Base-by-base conservation (phyloP, 2,329 filamentous ascomycete genomes). In the Penicillium sp. region DNA sequence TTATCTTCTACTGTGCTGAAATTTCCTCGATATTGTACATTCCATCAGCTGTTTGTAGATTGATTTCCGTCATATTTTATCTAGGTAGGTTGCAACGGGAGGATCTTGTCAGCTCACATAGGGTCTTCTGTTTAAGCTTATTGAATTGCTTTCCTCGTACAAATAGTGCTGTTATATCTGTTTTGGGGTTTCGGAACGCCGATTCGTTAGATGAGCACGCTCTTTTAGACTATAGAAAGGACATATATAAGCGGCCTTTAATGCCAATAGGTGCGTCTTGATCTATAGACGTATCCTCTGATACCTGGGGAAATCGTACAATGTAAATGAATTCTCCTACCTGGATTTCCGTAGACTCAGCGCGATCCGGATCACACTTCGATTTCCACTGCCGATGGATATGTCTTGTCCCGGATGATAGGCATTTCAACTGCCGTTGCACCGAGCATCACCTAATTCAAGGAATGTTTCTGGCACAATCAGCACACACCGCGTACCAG, bases 11-110 rank as follows among this genome's bases (percentile, higher is more conserved):
- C 41, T 36, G 18, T 7, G 34, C 40, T 50, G 50, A 44, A 57
- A 43, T 26, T 13, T 19, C 40, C 50, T 54, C 53, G 34, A 49
- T 51, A 26, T 52, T 64, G 61, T 64, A 63, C 55, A 64, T 58
- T 61, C 51, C 29, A 34, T 61, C 43, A 42, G 51, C 42, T 55
- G 36, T 59, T 30, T 56, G 47, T 57, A 60, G 53, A 57, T 57
- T 60, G 48, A 56, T 36, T 50, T 11, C 16, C 35, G 35, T 48
- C 41, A 16, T 30, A 23, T 4, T 34, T 41, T 16, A 11, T 29
- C 23, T 23, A 23, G 3, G 23, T 23, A 5, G 23, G 11, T 51
- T 16, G 26, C 23, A 36, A 38, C 34, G 39, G 19, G 14, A 19
- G 26, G 10, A 41, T 29, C n/a, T 29, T 18, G n/a, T 52, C 18